Evolutionary conservation across 805 yeast species (phyloP), one percentile per base, ranked within the genome.

Genomic region (Cyberlindnera saturnus): DNA sequence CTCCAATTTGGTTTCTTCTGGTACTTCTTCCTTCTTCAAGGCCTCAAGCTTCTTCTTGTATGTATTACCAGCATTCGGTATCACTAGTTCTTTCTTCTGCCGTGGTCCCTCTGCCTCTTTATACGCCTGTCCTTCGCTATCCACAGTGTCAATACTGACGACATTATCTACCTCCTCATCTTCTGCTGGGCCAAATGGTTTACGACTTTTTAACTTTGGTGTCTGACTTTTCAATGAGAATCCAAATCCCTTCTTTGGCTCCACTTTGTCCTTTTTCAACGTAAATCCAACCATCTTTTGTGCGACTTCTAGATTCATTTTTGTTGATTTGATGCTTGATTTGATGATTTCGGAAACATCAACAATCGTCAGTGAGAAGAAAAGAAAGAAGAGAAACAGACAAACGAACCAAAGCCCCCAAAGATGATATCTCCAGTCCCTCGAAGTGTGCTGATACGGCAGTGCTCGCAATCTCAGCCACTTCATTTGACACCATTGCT

Each of bases 261-360:
- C 31, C 6, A 30, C 23, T 6, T 44, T 54, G 13, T 57, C 55
- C 40, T 61, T 62, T 53, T 68, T 68, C 39, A 69, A 42, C 0
- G 72, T 64, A 52, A 70, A 68, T 26, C 66, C 65, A 43, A 62
- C 66, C 70, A 64, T 65, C 16, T 14, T 14, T 23, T 23, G 28
- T 23, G 28, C 4, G 28, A 10, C 28, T 9, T 9, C 28, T 23
- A 8, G 3, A 20, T 10, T 9, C 2, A 13, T 23, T 6, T 9
- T 9, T 23, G 28, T 23, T 23, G 11, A 23, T 23, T 23, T 23
- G 13, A 23, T 23, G 28, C 28, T 23, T 23, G 11, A 23, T 23
- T 23, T 23, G 11, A 23, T 23, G 28, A 6, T 23, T 23, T 10
- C 11, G 13, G 11, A 23, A 23, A 23, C 28, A 23, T 23, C 23